Evolutionary conservation across 2,329 filamentous ascomycete genomes (phyloP).

Genomic region (Dothidotthia symphoricarpi): DNA sequence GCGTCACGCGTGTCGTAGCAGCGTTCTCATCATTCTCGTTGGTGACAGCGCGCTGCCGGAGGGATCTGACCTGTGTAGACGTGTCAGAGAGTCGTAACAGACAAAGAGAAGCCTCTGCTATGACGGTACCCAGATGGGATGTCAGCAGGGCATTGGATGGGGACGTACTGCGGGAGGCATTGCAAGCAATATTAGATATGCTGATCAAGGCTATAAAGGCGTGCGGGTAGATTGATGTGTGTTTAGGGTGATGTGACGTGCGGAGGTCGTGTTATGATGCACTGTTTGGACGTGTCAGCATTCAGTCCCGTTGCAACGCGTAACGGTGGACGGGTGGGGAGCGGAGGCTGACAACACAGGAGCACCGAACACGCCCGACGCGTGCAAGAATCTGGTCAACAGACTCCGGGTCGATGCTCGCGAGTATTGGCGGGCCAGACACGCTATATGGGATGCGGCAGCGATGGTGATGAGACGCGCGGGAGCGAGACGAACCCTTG

Average conservation of each 20-base stretch:
- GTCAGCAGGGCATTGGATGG: constrained; percentile 8
- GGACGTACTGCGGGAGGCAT: constrained; percentile 59
- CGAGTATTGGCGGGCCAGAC: constrained; percentile 31
- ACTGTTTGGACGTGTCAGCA: constrained; percentile 35
- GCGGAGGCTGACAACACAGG: constrained; percentile 25
- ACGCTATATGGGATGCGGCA: constrained; percentile 32
- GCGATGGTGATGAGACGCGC: constrained; percentile 36
- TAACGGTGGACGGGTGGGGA: constrained; percentile 13
- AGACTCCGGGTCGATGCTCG: constrained; percentile 26
- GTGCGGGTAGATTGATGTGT: constrained; percentile 22
- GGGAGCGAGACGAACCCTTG: constrained; percentile 31
- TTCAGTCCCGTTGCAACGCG: constrained; percentile 12
- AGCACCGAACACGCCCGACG: constrained; percentile 18
- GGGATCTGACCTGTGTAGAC: constrained; percentile 61
- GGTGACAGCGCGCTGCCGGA: constrained; percentile 71
- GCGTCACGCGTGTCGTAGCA: constrained; percentile 77
- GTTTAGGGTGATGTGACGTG: constrained; percentile 27
- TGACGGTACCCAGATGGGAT: constrained; percentile 9
- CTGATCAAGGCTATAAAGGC: constrained; percentile 34
- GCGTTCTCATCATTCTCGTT: constrained; percentile 95
- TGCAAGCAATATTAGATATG: constrained; percentile 43
- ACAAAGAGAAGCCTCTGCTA: constrained; percentile 7
- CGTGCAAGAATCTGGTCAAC: constrained; percentile 22
- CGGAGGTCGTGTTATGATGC: constrained; percentile 40
- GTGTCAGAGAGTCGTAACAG: constrained; percentile 42